Evolutionary conservation across 83 land plant genomes (phyloP).

Genomic region (Thuja plicata): DNA sequence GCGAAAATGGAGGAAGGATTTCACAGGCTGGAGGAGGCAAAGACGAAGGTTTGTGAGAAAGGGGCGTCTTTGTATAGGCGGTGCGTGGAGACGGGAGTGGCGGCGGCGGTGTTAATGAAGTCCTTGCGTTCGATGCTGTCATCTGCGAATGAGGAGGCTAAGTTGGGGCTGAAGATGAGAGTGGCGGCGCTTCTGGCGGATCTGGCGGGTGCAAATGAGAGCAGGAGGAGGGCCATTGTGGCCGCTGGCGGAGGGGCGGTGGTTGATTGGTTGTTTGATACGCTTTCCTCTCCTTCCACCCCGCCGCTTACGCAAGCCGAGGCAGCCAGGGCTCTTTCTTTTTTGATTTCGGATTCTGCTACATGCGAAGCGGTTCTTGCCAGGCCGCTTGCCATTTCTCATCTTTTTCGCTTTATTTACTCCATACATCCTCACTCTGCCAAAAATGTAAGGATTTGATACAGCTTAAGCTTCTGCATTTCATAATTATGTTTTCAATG

Average conservation of each 20-base stretch:
- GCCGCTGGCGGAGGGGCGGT: constrained; percentile 82
- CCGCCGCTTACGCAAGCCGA: constrained; percentile 68
- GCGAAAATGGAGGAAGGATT: not conserved
- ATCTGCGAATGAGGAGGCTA: constrained; percentile 69
- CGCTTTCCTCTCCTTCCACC: constrained; percentile 44
- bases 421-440: constrained; percentile 61
- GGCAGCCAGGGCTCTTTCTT: constrained; percentile 86
- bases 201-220: constrained; percentile 64
- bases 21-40: not conserved
- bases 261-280: constrained; percentile 91
- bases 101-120: constrained; percentile 61
- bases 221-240: constrained; percentile 82
- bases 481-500: too few relatives aligned
- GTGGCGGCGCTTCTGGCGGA: constrained; percentile 87
- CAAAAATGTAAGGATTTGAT: constrained; percentile 39
- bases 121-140: constrained; percentile 58
- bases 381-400: constrained; percentile 79
- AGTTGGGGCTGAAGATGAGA: constrained; percentile 65
- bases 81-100: constrained; percentile 53
- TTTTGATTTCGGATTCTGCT: constrained; percentile 70
- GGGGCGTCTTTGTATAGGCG: constrained; percentile 7
- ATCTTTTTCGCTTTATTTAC: constrained; percentile 73
- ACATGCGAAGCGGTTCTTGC: constrained; percentile 71
- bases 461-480: not conserved
- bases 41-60: not conserved